phyloP scores from a whole-genome alignment of 2,329 filamentous ascomycete genomes.

The Penicillium sp. region DNA sequence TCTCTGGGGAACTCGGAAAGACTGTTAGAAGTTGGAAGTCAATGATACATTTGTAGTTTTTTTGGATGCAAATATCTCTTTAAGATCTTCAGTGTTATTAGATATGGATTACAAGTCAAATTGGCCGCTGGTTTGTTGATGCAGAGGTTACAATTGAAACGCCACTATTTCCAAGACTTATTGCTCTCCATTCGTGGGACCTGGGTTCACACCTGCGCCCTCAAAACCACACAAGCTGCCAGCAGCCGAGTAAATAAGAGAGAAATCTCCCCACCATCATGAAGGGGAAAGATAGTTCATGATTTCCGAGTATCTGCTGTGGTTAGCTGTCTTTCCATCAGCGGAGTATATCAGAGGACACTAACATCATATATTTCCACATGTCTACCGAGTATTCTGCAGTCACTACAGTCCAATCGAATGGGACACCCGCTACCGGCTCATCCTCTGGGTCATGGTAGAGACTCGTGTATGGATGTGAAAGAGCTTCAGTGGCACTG shows the following conservation, averaged over 20 bases:
- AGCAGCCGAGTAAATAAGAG: neutral
- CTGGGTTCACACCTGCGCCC: neutral
- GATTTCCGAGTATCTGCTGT: neutral
- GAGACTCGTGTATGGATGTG: neutral
- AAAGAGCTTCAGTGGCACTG: neutral
- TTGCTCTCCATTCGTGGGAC: neutral
- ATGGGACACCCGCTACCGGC: neutral
- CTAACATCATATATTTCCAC: neutral
- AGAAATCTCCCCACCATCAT: neutral
- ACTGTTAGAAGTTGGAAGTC: too few relatives aligned
- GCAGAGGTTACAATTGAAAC: neutral
- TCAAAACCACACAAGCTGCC: neutral
- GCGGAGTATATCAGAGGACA: neutral
- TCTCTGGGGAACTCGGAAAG: neutral
- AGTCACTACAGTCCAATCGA: neutral
- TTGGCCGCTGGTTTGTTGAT: neutral
- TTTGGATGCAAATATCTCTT: neutral
- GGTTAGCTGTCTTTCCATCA: neutral
- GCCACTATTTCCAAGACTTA: neutral
- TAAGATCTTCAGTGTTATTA: neutral
- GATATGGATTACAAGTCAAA: neutral
- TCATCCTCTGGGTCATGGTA: slow-evolving; percentile 6
- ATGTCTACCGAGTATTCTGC: neutral
- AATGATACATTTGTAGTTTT: too few relatives aligned
- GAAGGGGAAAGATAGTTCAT: neutral